phyloP scores from a whole-genome alignment of 2,329 filamentous ascomycete species.

The Ophiocordyceps camponoti-floridani region DNA sequence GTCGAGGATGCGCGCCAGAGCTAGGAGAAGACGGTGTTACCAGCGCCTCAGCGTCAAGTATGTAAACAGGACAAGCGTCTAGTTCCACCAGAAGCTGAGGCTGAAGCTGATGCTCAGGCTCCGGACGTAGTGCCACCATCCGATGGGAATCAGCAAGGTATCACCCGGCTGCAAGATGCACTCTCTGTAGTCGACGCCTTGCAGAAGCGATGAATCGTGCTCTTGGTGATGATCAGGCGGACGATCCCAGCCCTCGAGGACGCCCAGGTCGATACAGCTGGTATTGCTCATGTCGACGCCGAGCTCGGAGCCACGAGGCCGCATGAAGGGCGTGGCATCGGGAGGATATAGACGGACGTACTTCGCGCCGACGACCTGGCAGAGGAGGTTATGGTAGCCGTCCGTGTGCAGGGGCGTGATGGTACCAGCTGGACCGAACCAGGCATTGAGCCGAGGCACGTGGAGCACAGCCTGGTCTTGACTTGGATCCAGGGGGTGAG shows the following conservation, averaged over 20 bases:
- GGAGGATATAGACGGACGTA: slow-evolving; percentile 83
- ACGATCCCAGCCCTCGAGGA: slow-evolving; percentile 43
- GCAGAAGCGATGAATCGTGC: slow-evolving; percentile 25
- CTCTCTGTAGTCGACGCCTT: slow-evolving; percentile 49
- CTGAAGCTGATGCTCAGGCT: slow-evolving; percentile 78
- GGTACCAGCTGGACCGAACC: slow-evolving; percentile 77
- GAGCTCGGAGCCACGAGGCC: slow-evolving; percentile 42
- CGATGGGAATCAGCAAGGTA: slow-evolving; percentile 72
- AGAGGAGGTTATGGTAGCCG: slow-evolving; percentile 81
- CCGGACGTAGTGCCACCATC: slow-evolving; percentile 97
- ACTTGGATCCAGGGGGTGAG: slow-evolving; percentile 21
- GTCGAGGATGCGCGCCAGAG: slow-evolving; percentile 13
- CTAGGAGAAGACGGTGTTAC: neutral
- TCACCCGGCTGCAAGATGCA: slow-evolving; percentile 68
- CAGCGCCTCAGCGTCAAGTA: neutral
- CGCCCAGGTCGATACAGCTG: slow-evolving; percentile 58
- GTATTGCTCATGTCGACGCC: slow-evolving; percentile 91
- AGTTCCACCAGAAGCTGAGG: slow-evolving; percentile 94
- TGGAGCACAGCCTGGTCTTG: slow-evolving; percentile 23
- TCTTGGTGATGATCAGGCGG: slow-evolving; percentile 8
- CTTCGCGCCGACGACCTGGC: slow-evolving; percentile 77
- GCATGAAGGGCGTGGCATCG: slow-evolving; percentile 34
- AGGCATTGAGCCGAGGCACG: slow-evolving; percentile 65
- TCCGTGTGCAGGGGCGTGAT: slow-evolving; percentile 90
- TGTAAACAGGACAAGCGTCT: neutral